Conservation (phyloP, 164 flowering plant species). For the Magnolia sinica region DNA sequence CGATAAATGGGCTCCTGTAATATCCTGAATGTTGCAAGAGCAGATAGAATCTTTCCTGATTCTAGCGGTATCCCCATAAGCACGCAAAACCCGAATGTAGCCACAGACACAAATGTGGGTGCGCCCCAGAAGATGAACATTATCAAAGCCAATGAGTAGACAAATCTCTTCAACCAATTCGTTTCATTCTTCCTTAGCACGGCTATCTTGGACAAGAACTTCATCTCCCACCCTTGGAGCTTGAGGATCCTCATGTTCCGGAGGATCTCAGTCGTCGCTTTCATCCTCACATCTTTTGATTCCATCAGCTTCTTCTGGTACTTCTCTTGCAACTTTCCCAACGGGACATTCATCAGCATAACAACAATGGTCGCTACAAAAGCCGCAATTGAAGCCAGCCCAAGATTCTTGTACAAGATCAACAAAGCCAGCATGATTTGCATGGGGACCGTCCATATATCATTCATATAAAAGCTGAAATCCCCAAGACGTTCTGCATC, state of each 20-base stretch:
- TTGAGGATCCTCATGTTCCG: slow-evolving; percentile 81
- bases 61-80: slow-evolving; percentile 57
- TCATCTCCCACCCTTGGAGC: slow-evolving; percentile 81
- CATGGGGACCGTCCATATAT: slow-evolving; percentile 57
- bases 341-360: slow-evolving; percentile 57
- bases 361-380: slow-evolving; percentile 44
- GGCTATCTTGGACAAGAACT: slow-evolving; percentile 50
- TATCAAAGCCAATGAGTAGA: slow-evolving; percentile 40
- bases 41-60: slow-evolving; percentile 66
- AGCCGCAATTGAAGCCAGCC: slow-evolving; percentile 54
- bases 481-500: slow-evolving; percentile 66
- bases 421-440: slow-evolving; percentile 52
- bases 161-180: slow-evolving; percentile 52
- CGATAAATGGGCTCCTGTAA: slow-evolving; percentile 59
- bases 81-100: slow-evolving; percentile 54
- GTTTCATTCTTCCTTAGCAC: slow-evolving; percentile 48
- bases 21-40: slow-evolving; percentile 71
- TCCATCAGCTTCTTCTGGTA: slow-evolving; percentile 56
- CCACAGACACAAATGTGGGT: slow-evolving; percentile 64
- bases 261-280: slow-evolving; percentile 63
- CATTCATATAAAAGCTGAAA: slow-evolving; percentile 60
- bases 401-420: slow-evolving; percentile 61
- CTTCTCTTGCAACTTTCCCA: slow-evolving; percentile 45
- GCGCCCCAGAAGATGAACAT: slow-evolving; percentile 57
- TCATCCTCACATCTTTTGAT: slow-evolving; percentile 71